phyloP scores from a whole-genome alignment of 1,139 yeast species.

The Magnusiomyces ingens region DNA sequence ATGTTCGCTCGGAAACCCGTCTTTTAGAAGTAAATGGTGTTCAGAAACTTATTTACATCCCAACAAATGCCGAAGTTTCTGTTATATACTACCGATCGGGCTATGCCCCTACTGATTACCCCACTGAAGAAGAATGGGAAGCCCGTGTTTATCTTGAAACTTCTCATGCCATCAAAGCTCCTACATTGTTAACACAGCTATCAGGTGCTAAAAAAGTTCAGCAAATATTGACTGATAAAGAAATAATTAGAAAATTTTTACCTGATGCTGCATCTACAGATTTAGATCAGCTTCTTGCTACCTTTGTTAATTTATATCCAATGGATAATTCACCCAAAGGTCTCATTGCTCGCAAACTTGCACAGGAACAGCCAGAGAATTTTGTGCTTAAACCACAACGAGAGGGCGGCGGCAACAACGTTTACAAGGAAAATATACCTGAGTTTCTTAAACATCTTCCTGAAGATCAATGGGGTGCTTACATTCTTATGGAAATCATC shows the following conservation, averaged over 20 bases:
- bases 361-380: slow-evolving; percentile 57
- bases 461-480: slow-evolving; percentile 80
- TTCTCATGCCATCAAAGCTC: slow-evolving; percentile 81
- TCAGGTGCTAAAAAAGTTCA: slow-evolving; percentile 92
- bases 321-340: slow-evolving; percentile 65
- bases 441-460: slow-evolving; percentile 52
- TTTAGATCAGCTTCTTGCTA: slow-evolving; percentile 39
- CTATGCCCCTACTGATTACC: slow-evolving; percentile 73
- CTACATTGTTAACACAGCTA: slow-evolving; percentile 79
- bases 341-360: slow-evolving; percentile 54
- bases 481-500: slow-evolving; percentile 88
- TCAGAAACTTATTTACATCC: slow-evolving; percentile 39
- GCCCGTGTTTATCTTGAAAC: slow-evolving; percentile 67
- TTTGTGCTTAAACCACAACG: slow-evolving; percentile 93
- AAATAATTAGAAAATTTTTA: slow-evolving; percentile 41
- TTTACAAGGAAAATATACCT: slow-evolving; percentile 82
- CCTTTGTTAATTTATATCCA: slow-evolving; percentile 85
- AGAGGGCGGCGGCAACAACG: slow-evolving; percentile 93
- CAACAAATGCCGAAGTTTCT: slow-evolving; percentile 64
- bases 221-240: slow-evolving; percentile 64
- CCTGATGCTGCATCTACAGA: slow-evolving; percentile 26
- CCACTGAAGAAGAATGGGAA: slow-evolving; percentile 59
- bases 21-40: slow-evolving; percentile 17
- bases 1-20: slow-evolving; percentile 43
- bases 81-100: slow-evolving; percentile 89